phyloP scores from a whole-genome alignment of 805 yeast genomes.

The Yarrowia sp. region DNA sequence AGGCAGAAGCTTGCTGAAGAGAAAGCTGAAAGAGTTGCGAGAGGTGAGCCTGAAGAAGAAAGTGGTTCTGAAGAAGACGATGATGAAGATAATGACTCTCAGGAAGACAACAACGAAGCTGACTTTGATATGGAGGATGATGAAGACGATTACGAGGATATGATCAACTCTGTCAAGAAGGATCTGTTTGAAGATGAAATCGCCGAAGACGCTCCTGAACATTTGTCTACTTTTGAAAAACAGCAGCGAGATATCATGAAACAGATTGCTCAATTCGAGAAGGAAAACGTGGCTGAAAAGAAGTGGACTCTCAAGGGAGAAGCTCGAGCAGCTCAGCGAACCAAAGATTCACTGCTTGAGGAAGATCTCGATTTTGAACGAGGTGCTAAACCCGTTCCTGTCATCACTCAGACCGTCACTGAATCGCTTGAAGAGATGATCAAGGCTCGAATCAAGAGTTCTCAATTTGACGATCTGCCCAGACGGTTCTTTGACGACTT shows the following conservation, averaged over 20 bases:
- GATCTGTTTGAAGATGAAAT: conserved; percentile 47
- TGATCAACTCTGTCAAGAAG: conserved; percentile 28
- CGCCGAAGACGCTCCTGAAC: conserved; percentile 56
- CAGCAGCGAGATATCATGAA: conserved; percentile 74
- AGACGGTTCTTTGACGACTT: conserved; percentile 60
- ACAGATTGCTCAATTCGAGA: conserved; percentile 77
- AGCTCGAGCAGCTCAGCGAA: conserved; percentile 75
- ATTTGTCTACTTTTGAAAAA: conserved; percentile 73
- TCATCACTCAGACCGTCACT: conserved; percentile 84
- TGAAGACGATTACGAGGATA: conserved; percentile 31
- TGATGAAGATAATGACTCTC: conserved; percentile 28
- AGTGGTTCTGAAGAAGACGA: conserved; percentile 32
- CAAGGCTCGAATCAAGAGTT: conserved; percentile 70
- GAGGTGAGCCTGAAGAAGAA: neutral
- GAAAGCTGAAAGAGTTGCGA: conserved; percentile 24
- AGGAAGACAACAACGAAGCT: conserved; percentile 34
- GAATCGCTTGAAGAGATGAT: conserved; percentile 86
- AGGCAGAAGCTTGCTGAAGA: conserved; percentile 28
- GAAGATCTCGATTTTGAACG: conserved; percentile 84
- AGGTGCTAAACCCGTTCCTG: conserved; percentile 93
- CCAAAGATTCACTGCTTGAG: conserved; percentile 75
- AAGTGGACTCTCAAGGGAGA: conserved; percentile 96
- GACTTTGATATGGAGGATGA: conserved; percentile 37
- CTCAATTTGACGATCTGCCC: conserved; percentile 79
- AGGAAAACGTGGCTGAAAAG: conserved; percentile 85